Base-by-base conservation (phyloP, 2,329 filamentous ascomycete genomes). In the Neonectria neomacrospora region DNA sequence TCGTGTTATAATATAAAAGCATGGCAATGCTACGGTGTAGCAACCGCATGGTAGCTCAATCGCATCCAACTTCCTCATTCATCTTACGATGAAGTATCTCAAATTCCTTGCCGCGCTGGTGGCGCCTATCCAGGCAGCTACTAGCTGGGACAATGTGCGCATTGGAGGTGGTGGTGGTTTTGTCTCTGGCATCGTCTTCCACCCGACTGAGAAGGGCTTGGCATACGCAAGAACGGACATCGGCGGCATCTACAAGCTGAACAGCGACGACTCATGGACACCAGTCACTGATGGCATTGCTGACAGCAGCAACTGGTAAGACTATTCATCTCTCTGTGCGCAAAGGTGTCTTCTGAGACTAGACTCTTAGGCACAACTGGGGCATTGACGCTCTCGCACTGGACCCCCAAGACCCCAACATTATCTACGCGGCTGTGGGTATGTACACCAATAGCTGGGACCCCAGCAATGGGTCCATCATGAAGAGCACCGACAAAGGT, bases 361-460 rank as follows among this genome's bases (percentile, higher is more conserved):
- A 30, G 4, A 5, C 1, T 2, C 16, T 7, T 55, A 85, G 83
- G 83, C 79, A 83, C 66, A 79, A 82, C 58, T 88, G 86, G 85
- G 86, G 86, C 6, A 76, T 87, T 12, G 86, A 88, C 67, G 84
- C 85, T 1, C 63, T 89, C 10, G 86, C 85, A 2, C 77, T 87
- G 0, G 86, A 88, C 62, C 83, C 86, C 1, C 78, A 83, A 26
- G 79, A 88, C 54, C 74, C 83, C 3, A 76, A 82, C 60, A 81
- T 82, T 54, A 78, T 88, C 1, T 87, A 85, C 66, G 79, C 85
- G 2, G 85, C 85, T 0, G 80, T 83, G 1, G 85, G 86, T 59
- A 81, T 85, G 78, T 88, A 88, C 72, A 88, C 85, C n/a, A 88
- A 84, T 71, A 77, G 77, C 65, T 88, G 85, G 85, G 86, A 88